A percentile compares a stretch with the other conserved stretches of the same genome.
Evolutionary conservation across 1,284 basidiomycete species (phyloP).

Genomic region (Tremellales sp.): DNA sequence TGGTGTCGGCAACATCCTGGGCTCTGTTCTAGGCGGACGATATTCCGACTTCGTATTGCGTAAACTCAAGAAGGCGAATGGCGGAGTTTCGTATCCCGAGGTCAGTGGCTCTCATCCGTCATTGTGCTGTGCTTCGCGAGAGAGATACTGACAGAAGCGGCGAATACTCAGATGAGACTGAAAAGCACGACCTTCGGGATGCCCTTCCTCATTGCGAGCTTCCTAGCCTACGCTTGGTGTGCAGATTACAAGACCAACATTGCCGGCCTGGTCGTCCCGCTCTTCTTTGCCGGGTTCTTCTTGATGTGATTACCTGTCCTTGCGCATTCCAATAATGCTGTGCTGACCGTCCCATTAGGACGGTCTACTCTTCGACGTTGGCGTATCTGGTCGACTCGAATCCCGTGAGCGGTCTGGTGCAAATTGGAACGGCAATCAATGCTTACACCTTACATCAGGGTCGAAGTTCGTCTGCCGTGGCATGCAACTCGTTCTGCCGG

Average conservation of each 20-base stretch:
- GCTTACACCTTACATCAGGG: slow-evolving; percentile 33
- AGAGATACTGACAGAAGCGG: no score
- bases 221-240: slow-evolving; percentile 73
- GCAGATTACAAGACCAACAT: slow-evolving; percentile 60
- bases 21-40: slow-evolving; percentile 69
- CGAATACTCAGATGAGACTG: slow-evolving; percentile 62
- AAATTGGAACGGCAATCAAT: slow-evolving; percentile 8
- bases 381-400: slow-evolving; percentile 68
- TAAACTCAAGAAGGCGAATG: slow-evolving; percentile 58
- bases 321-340: neutral
- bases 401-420: slow-evolving; percentile 21
- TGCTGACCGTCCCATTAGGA: slow-evolving; percentile 17
- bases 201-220: slow-evolving; percentile 49
- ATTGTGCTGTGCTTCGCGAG: neutral
- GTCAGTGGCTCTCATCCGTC: no score
- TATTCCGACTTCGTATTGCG: slow-evolving; percentile 67
- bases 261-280: slow-evolving; percentile 56
- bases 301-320: slow-evolving; percentile 56
- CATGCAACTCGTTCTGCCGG: slow-evolving; percentile 43
- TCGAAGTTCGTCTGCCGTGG: slow-evolving; percentile 38
- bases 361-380: slow-evolving; percentile 46
- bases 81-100: slow-evolving; percentile 63
- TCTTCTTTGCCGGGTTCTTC: slow-evolving; percentile 64
- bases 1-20: slow-evolving; percentile 64
- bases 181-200: slow-evolving; percentile 56